phyloP scores from a whole-genome alignment of 129 eudicot genomes.

The Ambrosia artemisiifolia region DNA sequence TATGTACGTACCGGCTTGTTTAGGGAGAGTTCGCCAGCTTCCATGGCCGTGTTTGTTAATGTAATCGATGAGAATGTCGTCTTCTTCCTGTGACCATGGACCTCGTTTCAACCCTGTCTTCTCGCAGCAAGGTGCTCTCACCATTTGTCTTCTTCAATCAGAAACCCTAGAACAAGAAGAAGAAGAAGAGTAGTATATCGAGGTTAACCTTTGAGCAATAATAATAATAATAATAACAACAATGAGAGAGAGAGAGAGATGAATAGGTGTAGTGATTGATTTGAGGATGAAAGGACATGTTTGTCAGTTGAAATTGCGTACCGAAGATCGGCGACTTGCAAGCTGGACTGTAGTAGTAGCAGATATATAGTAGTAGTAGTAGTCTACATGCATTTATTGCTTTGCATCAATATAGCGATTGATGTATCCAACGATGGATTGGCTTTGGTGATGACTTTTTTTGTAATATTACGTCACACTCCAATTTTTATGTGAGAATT shows the following conservation, averaged over 20 bases:
- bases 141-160: conserved; percentile 34
- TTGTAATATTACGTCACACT: neutral
- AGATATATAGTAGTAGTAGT: no score
- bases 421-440: conserved; percentile 20
- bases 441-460: neutral
- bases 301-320: conserved; percentile 12
- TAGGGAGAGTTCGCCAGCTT: conserved; percentile 91
- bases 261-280: neutral
- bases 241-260: neutral
- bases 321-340: conserved; percentile 32
- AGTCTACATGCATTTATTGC: conserved; percentile 24
- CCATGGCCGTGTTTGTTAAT: conserved; percentile 70
- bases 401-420: conserved; percentile 8
- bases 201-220: neutral
- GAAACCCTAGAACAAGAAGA: conserved; percentile 5
- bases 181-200: neutral
- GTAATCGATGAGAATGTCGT: conserved; percentile 48
- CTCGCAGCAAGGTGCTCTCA: conserved; percentile 80
- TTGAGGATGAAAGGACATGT: conserved; percentile 19
- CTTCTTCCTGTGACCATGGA: conserved; percentile 86
- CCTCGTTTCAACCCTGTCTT: conserved; percentile 78
- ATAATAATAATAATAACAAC: neutral
- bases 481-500: no score
- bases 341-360: conserved; percentile 33
- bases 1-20: conserved; percentile 79